phyloP scores from a whole-genome alignment of 352 stramenopile genomes.

The Globisporangium cylindrosporum region DNA sequence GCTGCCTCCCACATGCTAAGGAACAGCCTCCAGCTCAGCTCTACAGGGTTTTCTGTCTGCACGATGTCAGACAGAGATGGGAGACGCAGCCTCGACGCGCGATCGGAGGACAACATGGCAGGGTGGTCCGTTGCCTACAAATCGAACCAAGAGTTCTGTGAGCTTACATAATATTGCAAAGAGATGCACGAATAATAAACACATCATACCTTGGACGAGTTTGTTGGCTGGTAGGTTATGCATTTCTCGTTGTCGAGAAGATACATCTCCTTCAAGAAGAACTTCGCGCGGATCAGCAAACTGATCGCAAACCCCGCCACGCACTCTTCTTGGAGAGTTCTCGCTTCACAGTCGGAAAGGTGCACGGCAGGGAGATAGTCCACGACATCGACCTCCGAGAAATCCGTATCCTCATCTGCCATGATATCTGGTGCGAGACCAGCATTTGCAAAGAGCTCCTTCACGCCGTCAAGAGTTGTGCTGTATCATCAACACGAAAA shows the following conservation, averaged over 20 bases:
- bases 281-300: constrained; percentile 74
- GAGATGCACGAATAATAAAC: constrained; percentile 9
- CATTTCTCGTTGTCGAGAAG: constrained; percentile 74
- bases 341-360: constrained; percentile 12
- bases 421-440: constrained; percentile 36
- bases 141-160: neutral
- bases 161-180: neutral
- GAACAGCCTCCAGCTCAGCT: constrained; percentile 61
- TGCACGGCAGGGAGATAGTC: constrained; percentile 24
- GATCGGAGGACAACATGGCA: constrained; percentile 21
- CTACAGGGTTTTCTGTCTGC: constrained; percentile 26
- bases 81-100: constrained; percentile 20
- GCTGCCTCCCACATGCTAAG: constrained; percentile 45
- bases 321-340: constrained; percentile 22
- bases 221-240: constrained; percentile 71
- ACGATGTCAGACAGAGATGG: constrained; percentile 25
- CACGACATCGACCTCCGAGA: constrained; percentile 37
- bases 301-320: constrained; percentile 51
- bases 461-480: constrained; percentile 49
- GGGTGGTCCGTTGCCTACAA: constrained; percentile 29
- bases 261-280: constrained; percentile 70
- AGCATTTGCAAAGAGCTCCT: constrained; percentile 39
- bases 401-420: constrained; percentile 47
- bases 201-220: constrained; percentile 37
- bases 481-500: constrained; percentile 23